Evolutionary conservation across 176 grass and related monocot species (phyloP), one percentile per base, ranked within the genome.

Genomic region (Eleusine coracana): DNA sequence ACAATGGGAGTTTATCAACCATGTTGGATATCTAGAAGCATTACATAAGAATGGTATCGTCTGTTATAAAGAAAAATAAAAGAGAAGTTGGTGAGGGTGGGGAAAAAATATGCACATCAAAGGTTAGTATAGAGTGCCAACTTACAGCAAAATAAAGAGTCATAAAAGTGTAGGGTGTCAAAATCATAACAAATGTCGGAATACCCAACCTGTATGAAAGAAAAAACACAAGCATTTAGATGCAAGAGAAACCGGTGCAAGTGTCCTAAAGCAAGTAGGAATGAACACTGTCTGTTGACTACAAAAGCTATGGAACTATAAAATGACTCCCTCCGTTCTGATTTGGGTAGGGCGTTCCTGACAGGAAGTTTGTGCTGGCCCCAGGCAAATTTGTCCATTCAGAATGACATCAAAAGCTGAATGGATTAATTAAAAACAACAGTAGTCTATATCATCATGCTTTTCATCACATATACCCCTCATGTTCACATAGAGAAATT

Each of bases 1-100:
- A 77, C 75, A 86, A 96, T 48, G 93, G 93, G 44, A 96, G 88
- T 77, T 92, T 90, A 71, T 92, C 83, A 67, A 85, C 93, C 93
- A 96, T 96, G 66, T 92, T 92, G 84, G 85, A 82, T 76, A 92
- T 87, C 90, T 92, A 82, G 34, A 92, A 56, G 69, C n/a, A 84
- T 59, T 67, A 84, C 16, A 84, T 25, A 76, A 60, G 18, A 84
- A 70, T 60, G 58, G 60, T 77, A 84, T 42, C 14, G 4, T 70
- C 23, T 59, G 50, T 84, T 23, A 84, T 23, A 84, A 14, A 69
- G 0, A 8, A 65, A 21, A 25, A 58, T 58, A 58, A 60, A 84
- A 84, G 6, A 46, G 38, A 66, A 48, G 17, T 18, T 46, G 48
- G 17, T 34, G 20, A 25, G 59, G 38, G 50, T 68, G 27, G 27